Percentiles rank a stretch among this genome's conserved stretches.
Conservation (phyloP, 352 stramenopile genomes). For the Blastocystis hominis region DNA sequence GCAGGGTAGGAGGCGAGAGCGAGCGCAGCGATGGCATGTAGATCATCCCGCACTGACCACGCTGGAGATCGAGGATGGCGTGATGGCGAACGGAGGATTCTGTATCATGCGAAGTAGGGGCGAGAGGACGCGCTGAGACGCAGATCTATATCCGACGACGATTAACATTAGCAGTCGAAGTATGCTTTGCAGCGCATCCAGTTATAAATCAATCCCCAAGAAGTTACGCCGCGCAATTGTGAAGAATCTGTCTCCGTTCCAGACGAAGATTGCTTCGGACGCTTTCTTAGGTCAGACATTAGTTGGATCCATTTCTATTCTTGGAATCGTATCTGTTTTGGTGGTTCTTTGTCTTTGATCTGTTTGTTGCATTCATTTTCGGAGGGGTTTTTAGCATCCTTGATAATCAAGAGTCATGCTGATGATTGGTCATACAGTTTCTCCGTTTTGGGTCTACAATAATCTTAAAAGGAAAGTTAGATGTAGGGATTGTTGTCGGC, state of each 20-base stretch:
- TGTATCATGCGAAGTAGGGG: conserved; percentile 29
- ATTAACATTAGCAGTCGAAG: conserved; percentile 6
- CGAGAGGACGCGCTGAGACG: background rate
- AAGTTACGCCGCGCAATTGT: conserved; percentile 8
- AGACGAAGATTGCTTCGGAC: conserved; percentile 49
- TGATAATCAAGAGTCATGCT: conserved; percentile 43
- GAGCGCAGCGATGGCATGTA: background rate
- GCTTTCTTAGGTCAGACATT: conserved; percentile 39
- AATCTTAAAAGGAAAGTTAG: background rate
- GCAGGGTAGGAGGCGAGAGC: background rate
- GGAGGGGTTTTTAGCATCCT: background rate
- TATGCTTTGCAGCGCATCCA: conserved; percentile 27
- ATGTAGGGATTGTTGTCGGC: background rate
- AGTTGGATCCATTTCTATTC: conserved; percentile 26
- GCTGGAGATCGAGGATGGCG: conserved; percentile 14
- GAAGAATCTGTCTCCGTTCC: conserved; percentile 46
- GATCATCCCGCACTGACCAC: conserved; percentile 22
- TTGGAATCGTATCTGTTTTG: conserved; percentile 14
- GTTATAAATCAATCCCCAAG: conserved; percentile 53
- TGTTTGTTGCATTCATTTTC: background rate
- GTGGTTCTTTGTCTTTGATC: background rate
- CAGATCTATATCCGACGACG: conserved; percentile 49
- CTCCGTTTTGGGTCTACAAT: background rate
- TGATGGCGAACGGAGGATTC: conserved; percentile 47
- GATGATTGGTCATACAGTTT: conserved; percentile 27